Evolutionary conservation across 129 eudicot species (phyloP).

Genomic region (Heracleum sosnowskyi): DNA sequence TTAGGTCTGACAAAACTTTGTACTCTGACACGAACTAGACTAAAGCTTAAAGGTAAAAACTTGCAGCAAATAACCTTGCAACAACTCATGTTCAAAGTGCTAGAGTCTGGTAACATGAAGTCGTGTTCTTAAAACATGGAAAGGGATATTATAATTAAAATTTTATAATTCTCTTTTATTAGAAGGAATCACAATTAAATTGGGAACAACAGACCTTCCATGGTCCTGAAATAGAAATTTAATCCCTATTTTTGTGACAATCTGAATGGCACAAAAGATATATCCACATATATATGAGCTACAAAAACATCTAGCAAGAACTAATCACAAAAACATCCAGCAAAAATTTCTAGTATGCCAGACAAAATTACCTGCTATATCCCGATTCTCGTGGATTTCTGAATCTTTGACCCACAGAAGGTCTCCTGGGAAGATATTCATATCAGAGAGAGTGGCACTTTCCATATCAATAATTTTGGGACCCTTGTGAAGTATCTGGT

Average conservation of each 20-base stretch:
- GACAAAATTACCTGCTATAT: slow-evolving; percentile 74
- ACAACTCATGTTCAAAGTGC: not conserved
- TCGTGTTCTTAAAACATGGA: not conserved
- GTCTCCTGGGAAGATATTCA: slow-evolving; percentile 86
- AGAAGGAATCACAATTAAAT: not conserved
- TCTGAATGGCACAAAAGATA: not conserved
- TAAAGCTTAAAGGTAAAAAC: not conserved
- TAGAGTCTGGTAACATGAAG: not conserved
- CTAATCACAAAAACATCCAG: not conserved
- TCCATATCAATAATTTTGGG: slow-evolving; percentile 68
- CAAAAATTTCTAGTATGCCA: not conserved
- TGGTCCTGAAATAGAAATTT: not conserved
- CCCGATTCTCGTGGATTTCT: slow-evolving; percentile 91
- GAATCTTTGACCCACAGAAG: slow-evolving; percentile 88
- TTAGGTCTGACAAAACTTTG: not conserved
- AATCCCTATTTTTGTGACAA: not conserved
- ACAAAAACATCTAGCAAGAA: not conserved
- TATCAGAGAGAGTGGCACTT: slow-evolving; percentile 71
- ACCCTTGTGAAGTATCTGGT: slow-evolving; percentile 94
- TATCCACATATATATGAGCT: not conserved
- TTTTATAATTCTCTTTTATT: not conserved
- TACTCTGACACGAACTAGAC: not conserved
- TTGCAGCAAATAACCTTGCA: not conserved
- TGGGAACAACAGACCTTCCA: not conserved
- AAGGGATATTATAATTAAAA: not conserved